phyloP scores from a whole-genome alignment of 192 early-diverging fungal species.

The Podila horticola region DNA sequence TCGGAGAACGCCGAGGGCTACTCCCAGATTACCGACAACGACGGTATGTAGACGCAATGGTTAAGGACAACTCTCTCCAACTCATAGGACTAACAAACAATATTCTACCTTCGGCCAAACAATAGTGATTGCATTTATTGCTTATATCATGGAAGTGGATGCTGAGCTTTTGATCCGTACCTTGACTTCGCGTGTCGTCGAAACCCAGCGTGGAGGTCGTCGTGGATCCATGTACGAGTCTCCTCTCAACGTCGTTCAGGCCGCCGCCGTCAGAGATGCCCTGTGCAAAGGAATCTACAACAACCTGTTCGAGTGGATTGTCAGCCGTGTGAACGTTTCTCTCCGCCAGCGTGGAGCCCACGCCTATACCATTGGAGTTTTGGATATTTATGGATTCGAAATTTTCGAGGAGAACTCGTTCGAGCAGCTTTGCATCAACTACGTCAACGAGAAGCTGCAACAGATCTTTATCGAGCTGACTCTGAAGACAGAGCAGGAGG shows the following conservation, averaged over 20 bases:
- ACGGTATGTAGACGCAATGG: constrained; percentile 50
- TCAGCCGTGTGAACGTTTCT: constrained; percentile 90
- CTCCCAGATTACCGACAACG: constrained; percentile 66
- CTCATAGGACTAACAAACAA: background rate
- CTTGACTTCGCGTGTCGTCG: constrained; percentile 75
- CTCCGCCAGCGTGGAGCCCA: constrained; percentile 71
- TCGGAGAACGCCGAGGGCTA: constrained; percentile 82
- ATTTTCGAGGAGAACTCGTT: constrained; percentile 96
- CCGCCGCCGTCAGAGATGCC: constrained; percentile 89
- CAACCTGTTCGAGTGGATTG: constrained; percentile 98
- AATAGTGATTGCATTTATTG: constrained; percentile 76
- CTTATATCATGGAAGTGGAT: constrained; percentile 76
- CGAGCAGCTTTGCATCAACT: constrained; percentile 99
- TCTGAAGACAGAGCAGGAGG: constrained; percentile 98
- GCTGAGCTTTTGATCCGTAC: constrained; percentile 67
- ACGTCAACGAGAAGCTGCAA: constrained; percentile 96
- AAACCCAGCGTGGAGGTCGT: constrained; percentile 79
- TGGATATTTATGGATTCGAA: constrained; percentile 99
- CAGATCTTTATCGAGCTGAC: constrained; percentile 99
- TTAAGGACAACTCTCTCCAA: background rate
- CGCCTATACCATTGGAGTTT: constrained; percentile 86
- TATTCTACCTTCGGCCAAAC: background rate
- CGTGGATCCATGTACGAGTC: constrained; percentile 85
- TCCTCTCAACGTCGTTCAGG: constrained; percentile 92
- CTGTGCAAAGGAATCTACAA: constrained; percentile 95